Percentiles rank a stretch among this genome's conserved stretches.
phyloP scores from a whole-genome alignment of 2,329 filamentous ascomycete genomes.

The Cylindrodendrum hubeiense region DNA sequence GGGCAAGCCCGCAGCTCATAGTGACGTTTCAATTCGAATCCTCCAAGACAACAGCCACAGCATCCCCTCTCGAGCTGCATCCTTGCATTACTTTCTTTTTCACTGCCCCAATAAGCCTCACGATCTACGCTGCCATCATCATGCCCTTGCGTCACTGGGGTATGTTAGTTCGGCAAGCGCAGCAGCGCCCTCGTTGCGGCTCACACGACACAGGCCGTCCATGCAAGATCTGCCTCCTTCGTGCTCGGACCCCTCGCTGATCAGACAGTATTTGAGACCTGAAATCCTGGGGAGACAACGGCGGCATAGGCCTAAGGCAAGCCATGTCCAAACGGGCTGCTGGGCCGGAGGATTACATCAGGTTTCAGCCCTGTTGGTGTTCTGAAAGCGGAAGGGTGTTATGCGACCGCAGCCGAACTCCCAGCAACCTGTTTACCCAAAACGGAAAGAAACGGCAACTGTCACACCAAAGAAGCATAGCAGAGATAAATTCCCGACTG shows the following conservation, averaged over 20 bases:
- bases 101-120: not conserved
- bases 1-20: not conserved
- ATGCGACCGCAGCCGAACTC: not conserved
- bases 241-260: conserved; percentile 3
- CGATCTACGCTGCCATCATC: conserved; percentile 6
- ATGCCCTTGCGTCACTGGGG: conserved; percentile 1
- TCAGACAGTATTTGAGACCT: conserved; percentile 9
- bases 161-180: not conserved
- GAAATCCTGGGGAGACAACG: not conserved
- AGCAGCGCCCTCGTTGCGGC: not conserved
- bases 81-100: not conserved
- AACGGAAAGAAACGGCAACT: conserved; percentile 5
- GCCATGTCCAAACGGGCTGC: not conserved
- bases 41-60: not conserved
- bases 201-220: not conserved
- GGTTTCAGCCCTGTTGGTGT: conserved; percentile 10
- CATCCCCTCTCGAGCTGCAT: not conserved
- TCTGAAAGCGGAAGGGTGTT: not conserved
- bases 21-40: not conserved
- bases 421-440: conserved; percentile 7
- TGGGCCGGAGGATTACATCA: not conserved
- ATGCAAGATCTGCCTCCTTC: conserved; percentile 7
- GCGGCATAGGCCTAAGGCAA: not conserved
- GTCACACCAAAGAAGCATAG: conserved; percentile 16
- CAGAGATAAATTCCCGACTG: conserved; percentile 33